Conservation (phyloP, 2,329 filamentous ascomycete genomes). For the Huntiella abstrusa region DNA sequence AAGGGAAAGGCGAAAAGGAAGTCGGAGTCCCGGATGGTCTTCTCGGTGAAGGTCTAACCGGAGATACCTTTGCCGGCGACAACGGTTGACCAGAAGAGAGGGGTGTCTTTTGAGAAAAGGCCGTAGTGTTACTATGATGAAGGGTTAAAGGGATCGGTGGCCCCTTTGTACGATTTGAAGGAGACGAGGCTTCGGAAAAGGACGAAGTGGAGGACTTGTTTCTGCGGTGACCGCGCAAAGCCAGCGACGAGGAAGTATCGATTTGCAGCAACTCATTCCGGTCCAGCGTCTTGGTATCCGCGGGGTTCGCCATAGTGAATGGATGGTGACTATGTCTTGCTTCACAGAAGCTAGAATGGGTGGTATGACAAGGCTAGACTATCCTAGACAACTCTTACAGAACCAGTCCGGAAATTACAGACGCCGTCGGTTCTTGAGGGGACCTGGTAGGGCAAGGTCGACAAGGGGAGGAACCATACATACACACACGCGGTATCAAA, state of each 20-base stretch:
- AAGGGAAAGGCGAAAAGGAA: conserved; percentile 1
- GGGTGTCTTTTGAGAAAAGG: not conserved
- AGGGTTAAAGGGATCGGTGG: conserved; percentile 6
- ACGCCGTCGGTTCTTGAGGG: too few relatives aligned
- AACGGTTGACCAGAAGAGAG: not conserved
- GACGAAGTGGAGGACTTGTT: conserved; percentile 4
- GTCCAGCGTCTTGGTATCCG: not conserved
- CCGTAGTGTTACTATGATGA: not conserved
- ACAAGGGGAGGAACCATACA: too few relatives aligned
- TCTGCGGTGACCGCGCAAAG: conserved; percentile 2
- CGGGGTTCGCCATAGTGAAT: too few relatives aligned
- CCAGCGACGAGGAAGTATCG: not conserved
- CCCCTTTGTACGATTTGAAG: conserved; percentile 4
- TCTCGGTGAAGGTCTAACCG: not conserved
- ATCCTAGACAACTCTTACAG: too few relatives aligned
- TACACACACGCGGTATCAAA: too few relatives aligned
- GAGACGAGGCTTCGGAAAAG: conserved; percentile 1
- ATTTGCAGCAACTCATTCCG: not conserved
- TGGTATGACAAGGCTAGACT: too few relatives aligned
- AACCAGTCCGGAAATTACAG: too few relatives aligned
- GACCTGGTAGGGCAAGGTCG: too few relatives aligned
- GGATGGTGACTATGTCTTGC: too few relatives aligned
- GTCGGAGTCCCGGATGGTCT: not conserved
- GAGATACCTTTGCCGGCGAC: not conserved
- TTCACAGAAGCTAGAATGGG: too few relatives aligned